Base-by-base conservation (phyloP, 177 flowering plant species). In the Vitis hybrid region DNA sequence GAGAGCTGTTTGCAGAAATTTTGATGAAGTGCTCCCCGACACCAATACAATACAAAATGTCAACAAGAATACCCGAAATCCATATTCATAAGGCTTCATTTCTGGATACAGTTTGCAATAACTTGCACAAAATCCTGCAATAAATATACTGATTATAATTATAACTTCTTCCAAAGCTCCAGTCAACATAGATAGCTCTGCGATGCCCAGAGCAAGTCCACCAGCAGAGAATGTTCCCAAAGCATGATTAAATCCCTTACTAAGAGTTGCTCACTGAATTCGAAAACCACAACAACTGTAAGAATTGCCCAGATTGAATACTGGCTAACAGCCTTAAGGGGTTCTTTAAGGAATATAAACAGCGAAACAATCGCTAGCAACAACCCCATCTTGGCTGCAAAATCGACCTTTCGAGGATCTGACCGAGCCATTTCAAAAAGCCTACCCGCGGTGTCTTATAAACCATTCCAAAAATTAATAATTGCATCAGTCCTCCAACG, bases 171-270 rank as follows among this genome's bases (percentile, higher is more conserved):
- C 87, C 63, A 73, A 71, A 6, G 73, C 63, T 31, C 91, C 93
- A 59, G 90, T 79, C 69, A 82, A 15, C n/a, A 58, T 16, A 10
- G 81, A 84, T 50, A 89, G 61, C 58, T 83, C 78, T 56, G 86
- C 93, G 81, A 87, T 86, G 3, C 83, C 88, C 39, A 89, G 71
- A 52, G 88, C 87, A 26, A 89, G 82, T 58, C 83, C 91, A 71
- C 91, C 93, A 51, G 91, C 91, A 18, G 87, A 86, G 15, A 89
- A 71, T 57, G 93, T 86, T 63, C 90, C 93, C 51, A 89, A 45
- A 2, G 79, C 91, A 13, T 91, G 86, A 71, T 87, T 86, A 51
- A 87, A 78, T 45, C 93, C 93, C 81, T 89, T 89, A 79, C 81
- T 84, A 39, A 89, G 78, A 20, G 93, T 89, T 19, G 91, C 93